A percentile compares a stretch with the other conserved stretches of the same genome.
phyloP scores from a whole-genome alignment of 2,329 filamentous ascomycete species.

The Botrytis sinoallii region DNA sequence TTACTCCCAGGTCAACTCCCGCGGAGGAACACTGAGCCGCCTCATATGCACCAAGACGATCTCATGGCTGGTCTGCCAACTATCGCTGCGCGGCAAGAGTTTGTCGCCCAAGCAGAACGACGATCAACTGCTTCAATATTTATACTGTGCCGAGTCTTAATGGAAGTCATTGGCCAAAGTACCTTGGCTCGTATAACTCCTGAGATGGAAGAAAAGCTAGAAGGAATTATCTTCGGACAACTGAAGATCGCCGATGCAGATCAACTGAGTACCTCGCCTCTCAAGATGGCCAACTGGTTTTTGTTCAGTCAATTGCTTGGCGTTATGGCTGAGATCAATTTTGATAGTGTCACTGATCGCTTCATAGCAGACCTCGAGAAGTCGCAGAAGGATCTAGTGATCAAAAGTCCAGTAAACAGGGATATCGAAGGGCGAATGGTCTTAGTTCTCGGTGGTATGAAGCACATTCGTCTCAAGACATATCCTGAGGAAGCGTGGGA shows the following conservation, averaged over 20 bases:
- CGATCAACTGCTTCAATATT: conserved; percentile 94
- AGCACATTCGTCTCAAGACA: conserved; percentile 75
- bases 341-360: conserved; percentile 75
- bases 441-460: conserved; percentile 86
- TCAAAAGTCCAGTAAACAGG: conserved; percentile 64
- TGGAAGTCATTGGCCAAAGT: conserved; percentile 92
- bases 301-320: conserved; percentile 90
- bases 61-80: conserved; percentile 28
- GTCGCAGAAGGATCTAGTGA: conserved; percentile 70
- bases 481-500: conserved; percentile 75
- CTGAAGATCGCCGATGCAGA: conserved; percentile 85
- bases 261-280: conserved; percentile 69
- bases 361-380: conserved; percentile 79
- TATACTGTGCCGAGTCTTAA: conserved; percentile 86
- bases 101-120: conserved; percentile 76
- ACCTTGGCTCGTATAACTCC: conserved; percentile 75
- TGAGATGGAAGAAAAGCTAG: conserved; percentile 91
- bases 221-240: conserved; percentile 95
- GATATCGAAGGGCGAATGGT: conserved; percentile 81
- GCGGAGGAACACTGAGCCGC: conserved; percentile 72
- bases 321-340: conserved; percentile 94
- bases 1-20: conserved; percentile 43
- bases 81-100: conserved; percentile 58
- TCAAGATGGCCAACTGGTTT: conserved; percentile 93
- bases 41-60: conserved; percentile 28